Conservation (phyloP, 2,329 filamentous ascomycete species). For the Metarhizium album region DNA sequence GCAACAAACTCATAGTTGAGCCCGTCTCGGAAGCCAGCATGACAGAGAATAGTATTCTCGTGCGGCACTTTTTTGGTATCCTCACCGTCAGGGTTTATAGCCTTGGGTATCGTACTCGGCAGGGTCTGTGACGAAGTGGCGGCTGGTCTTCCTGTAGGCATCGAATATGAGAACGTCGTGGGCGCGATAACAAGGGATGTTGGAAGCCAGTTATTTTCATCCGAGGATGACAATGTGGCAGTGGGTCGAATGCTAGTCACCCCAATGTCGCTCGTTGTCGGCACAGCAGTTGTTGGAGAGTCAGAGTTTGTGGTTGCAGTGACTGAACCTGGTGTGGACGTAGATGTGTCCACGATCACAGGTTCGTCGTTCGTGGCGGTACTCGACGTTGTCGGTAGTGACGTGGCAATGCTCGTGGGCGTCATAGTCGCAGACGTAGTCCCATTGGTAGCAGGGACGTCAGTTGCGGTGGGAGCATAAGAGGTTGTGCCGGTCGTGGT, state of each 20-base stretch:
- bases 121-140: conserved; percentile 41
- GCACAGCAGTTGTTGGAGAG: conserved; percentile 7
- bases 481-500: conserved; percentile 2
- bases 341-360: not conserved
- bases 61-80: conserved; percentile 44
- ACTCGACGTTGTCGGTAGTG: not conserved
- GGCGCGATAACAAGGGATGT: conserved; percentile 50
- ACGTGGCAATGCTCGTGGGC: conserved; percentile 1
- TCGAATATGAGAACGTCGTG: conserved; percentile 25
- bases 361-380: conserved; percentile 6
- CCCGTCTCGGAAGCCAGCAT: conserved; percentile 72
- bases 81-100: conserved; percentile 57
- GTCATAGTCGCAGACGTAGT: not conserved
- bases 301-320: conserved; percentile 11
- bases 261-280: conserved; percentile 7
- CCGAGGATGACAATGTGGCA: conserved; percentile 31
- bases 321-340: not conserved
- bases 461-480: conserved; percentile 1
- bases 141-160: conserved; percentile 21
- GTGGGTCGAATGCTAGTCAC: conserved; percentile 32
- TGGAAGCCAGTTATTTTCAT: conserved; percentile 43
- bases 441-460: conserved; percentile 4
- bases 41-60: conserved; percentile 58
- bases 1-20: conserved; percentile 82
- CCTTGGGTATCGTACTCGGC: conserved; percentile 58